These are phyloP conservation scores for Huntiella omanensis DNA, from an alignment of 2,329 filamentous ascomycete species.

Conservation along the genomic window DNA sequence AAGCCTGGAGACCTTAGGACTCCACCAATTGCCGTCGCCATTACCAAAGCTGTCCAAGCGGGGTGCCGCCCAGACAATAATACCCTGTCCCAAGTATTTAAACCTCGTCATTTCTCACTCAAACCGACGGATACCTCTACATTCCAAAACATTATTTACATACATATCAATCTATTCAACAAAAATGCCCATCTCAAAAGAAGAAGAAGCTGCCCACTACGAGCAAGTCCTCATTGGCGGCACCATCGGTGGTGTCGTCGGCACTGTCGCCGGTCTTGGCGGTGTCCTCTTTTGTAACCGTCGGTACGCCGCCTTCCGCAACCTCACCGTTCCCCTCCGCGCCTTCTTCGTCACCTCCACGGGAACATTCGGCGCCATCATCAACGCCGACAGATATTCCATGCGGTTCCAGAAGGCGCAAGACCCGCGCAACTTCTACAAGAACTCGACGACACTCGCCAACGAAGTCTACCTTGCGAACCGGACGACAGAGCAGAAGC, in stretches of 20 bases:
- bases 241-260: constrained; percentile 48
- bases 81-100: no score
- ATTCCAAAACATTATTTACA: no score
- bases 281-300: constrained; percentile 49
- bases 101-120: no score
- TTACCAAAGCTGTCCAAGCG: no score
- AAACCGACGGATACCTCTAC: no score
- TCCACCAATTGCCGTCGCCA: no score
- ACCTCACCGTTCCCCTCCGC: constrained; percentile 74
- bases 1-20: no score
- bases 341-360: constrained; percentile 72
- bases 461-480: constrained; percentile 34
- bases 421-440: constrained; percentile 50
- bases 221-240: constrained; percentile 63
- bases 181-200: constrained; percentile 93
- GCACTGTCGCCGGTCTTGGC: constrained; percentile 45
- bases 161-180: constrained; percentile 14
- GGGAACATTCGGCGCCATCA: constrained; percentile 72
- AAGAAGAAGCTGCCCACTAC: constrained; percentile 83
- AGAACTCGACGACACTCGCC: constrained; percentile 40
- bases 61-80: no score
- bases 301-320: constrained; percentile 60
- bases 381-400: constrained; percentile 58
- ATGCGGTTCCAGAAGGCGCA: constrained; percentile 47
- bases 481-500: constrained; percentile 37